Evolutionary conservation across 345 rosid species (phyloP).

Genomic region (Clarkia xantiana): DNA sequence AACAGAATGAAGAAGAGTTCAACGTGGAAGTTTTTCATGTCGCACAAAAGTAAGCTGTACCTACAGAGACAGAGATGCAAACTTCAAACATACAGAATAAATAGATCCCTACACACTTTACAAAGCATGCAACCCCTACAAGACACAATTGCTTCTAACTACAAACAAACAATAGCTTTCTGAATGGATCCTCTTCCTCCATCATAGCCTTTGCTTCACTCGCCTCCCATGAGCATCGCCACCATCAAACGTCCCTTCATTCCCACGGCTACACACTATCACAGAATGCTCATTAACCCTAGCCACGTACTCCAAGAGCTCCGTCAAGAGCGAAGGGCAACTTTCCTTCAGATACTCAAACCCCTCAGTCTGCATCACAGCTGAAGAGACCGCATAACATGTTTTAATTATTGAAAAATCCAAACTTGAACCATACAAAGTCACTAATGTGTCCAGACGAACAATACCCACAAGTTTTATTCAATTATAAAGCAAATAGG

Average conservation of each 20-base stretch:
- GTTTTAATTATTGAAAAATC: neutral
- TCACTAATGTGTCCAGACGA: neutral
- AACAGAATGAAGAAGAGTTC: constrained; percentile 15
- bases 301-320: constrained; percentile 47
- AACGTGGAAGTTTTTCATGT: too few species aligned
- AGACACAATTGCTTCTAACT: too few species aligned
- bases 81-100: too few species aligned
- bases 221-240: constrained; percentile 42
- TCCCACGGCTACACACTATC: constrained; percentile 19
- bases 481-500: neutral
- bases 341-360: constrained; percentile 48
- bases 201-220: constrained; percentile 44
- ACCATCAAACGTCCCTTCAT: constrained; percentile 33
- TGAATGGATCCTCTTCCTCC: too few species aligned
- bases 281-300: constrained; percentile 29
- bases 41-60: too few species aligned
- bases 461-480: too few species aligned
- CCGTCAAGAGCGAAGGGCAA: constrained; percentile 43
- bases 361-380: constrained; percentile 76
- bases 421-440: neutral
- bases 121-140: too few species aligned
- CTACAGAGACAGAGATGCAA: too few species aligned
- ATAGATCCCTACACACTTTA: too few species aligned
- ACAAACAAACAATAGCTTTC: too few species aligned
- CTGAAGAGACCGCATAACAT: constrained; percentile 16